Evolutionary conservation across 176 grass and related monocot genomes (phyloP).

Genomic region (Cocos nucifera): DNA sequence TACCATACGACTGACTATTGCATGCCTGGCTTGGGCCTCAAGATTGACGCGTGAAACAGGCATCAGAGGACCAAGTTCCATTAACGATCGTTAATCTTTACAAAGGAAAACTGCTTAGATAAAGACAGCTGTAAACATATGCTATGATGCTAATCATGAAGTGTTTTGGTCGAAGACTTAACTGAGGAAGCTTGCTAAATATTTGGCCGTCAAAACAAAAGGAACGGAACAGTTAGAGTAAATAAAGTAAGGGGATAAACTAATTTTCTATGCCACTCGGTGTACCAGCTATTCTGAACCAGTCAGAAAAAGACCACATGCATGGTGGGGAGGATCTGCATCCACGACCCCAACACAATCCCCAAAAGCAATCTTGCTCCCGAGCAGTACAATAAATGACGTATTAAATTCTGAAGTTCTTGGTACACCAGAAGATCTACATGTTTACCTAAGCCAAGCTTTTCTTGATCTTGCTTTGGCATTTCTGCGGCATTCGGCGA

Average conservation of each 20-base stretch:
- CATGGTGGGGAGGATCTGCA: slow-evolving; percentile 86
- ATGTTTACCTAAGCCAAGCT: slow-evolving; percentile 76
- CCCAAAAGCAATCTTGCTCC: slow-evolving; percentile 83
- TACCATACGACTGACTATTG: too few species aligned
- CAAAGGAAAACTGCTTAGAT: too few species aligned
- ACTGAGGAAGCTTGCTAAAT: slow-evolving; percentile 92
- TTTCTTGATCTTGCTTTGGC: slow-evolving; percentile 77
- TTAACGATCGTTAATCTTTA: too few species aligned
- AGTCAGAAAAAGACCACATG: slow-evolving; percentile 19
- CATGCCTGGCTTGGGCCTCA: too few species aligned
- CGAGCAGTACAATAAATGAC: slow-evolving; percentile 16
- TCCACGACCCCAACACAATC: slow-evolving; percentile 88
- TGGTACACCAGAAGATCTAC: too few species aligned
- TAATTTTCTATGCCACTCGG: not conserved
- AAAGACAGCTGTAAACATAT: too few species aligned
- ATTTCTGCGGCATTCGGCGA: slow-evolving; percentile 1
- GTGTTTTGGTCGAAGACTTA: slow-evolving; percentile 9
- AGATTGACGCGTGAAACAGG: too few species aligned
- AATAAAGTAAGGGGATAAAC: too few species aligned
- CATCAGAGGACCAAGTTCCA: too few species aligned
- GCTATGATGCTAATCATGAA: not conserved
- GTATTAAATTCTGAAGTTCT: too few species aligned
- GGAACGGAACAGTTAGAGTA: slow-evolving; percentile 4
- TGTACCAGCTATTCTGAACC: not conserved
- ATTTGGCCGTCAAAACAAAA: slow-evolving; percentile 51